phyloP scores from a whole-genome alignment of 2,329 filamentous ascomycete species.

The Colletotrichum tofieldiae region DNA sequence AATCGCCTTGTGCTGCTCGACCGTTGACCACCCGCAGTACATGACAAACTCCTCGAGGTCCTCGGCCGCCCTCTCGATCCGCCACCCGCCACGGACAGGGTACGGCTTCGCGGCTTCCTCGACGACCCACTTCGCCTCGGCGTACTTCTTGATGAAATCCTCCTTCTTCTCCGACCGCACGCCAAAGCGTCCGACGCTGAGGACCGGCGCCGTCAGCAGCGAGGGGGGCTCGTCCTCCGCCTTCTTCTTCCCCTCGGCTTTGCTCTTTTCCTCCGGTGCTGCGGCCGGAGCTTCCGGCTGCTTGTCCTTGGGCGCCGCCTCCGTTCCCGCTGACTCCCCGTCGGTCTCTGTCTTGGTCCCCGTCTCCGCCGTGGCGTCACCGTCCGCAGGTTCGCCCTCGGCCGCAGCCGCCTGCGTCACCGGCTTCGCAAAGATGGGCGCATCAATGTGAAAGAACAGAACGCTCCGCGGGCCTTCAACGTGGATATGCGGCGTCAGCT shows the following conservation, averaged over 20 bases:
- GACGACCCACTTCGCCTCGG: constrained; percentile 51
- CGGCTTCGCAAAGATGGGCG: constrained; percentile 47
- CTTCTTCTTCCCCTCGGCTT: constrained; percentile 31
- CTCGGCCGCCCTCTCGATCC: constrained; percentile 56
- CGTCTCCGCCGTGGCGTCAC: neutral
- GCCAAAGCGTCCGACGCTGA: constrained; percentile 56
- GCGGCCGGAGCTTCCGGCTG: constrained; percentile 15
- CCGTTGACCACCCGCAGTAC: constrained; percentile 56
- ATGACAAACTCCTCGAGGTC: constrained; percentile 58
- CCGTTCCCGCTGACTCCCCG: neutral
- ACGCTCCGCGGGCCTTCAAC: constrained; percentile 51
- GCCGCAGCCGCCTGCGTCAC: constrained; percentile 1
- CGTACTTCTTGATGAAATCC: constrained; percentile 54
- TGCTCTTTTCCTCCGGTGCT: constrained; percentile 16
- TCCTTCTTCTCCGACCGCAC: constrained; percentile 51
- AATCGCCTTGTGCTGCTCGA: constrained; percentile 53
- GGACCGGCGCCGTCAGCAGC: constrained; percentile 46
- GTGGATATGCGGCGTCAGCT: constrained; percentile 53
- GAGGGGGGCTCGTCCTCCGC: constrained; percentile 30
- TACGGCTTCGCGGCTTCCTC: constrained; percentile 50
- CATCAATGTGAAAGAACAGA: constrained; percentile 59
- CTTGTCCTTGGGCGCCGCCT: constrained; percentile 23
- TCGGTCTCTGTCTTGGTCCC: constrained; percentile 1
- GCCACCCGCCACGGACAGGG: constrained; percentile 58
- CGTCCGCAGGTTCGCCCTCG: constrained; percentile 10